Evolutionary conservation across 352 stramenopile species (phyloP), one percentile per base, ranked within the genome.

Genomic region (Globisporangium radiosum): DNA sequence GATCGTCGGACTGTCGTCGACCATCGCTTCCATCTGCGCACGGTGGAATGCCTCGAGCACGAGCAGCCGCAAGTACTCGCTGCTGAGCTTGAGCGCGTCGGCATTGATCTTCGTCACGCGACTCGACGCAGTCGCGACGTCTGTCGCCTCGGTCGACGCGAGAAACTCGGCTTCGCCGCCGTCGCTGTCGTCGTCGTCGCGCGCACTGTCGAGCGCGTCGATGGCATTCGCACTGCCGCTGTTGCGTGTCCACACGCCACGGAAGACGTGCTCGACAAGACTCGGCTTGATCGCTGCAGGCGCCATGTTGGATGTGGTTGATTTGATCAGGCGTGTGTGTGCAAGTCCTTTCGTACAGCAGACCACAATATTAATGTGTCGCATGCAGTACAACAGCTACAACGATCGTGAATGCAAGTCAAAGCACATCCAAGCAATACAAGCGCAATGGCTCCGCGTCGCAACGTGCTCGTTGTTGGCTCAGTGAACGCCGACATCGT

Each of bases 11-110:
- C 79, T 91, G 49, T 91, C 85, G 58, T 94, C 85, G 39, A 94
- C 80, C 83, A 92, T 92, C 43, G 85, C 85, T 56, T 94, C 85
- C 71, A 91, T 88, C 62, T 94, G 85, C n/a, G 85, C 81, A 57
- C 85, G 81, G 17, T 71, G 79, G 10, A 92, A 55, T 4, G 85
- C 85, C 48, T 92, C 81, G 25, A 92, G 43, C 55, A 88, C 72
- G 44, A 94, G 88, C n/a, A 92, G 68, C 11, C 78, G 72, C 60
- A 94, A 60, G 64, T 84, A 81, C 56, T 94, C 85, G 54, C 72
- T 69, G 66, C 77, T 90, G 38, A 94, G 64, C 64, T 79, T 85
- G 56, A 94, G 59, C n/a, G 81, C 75, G 58, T 94, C 81, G 44
- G 64, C 47, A 59, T 87, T 70, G 59, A 94, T 90, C 62, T 90